Base-by-base conservation (phyloP, 257 asterid genomes). In the Solanum phureja region DNA sequence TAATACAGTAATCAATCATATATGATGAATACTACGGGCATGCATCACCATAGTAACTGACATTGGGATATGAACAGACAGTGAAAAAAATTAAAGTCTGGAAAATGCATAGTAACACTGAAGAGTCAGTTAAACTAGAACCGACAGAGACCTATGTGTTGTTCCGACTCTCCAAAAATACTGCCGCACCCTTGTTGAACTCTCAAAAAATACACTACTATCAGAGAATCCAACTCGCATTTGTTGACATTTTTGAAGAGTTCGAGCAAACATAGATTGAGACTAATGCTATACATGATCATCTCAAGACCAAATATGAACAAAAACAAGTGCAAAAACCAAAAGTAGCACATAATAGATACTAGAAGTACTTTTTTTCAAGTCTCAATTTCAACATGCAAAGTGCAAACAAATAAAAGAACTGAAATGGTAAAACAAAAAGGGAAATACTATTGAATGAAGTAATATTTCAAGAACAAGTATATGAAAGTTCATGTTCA, bases 11-110 rank as follows among this genome's bases (percentile, higher is more conserved):
- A 82, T 29, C 42, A 49, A n/a, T 38, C 34, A 38, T 40, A n/a
- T 52, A 21, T 29, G 29, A 52, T 11, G 52, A 49, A 31, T n/a
- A 56, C 37, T 24, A 56, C 56, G 83, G n/a, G 88, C 74, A 86
- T 46, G 49, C 12, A 86, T 46, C 46, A 71, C 68, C 33, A 64
- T 71, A 71, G n/a, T 27, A 19, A 49, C 4, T 14, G 71, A 62
- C 72, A 87, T 87, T 87, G 84, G 64, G 87, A 88, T 66, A 46
- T 42, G 31, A 87, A 77, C 82, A 34, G 84, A 88, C 89, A 37
- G 84, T 49, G 72, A 24, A 10, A 19, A 29, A 73, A 73, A 40
- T 31, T 74, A 5, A 82, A 84, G 83, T 46, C 35, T 16, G 81
- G 62, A 29, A 74, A 74, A 74, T 6, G 83, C 83, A 35, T 37